These are phyloP conservation scores for Lasiosphaeria miniovina DNA, from an alignment of 495 filamentous ascomycete species.

Conservation along the genomic window DNA sequence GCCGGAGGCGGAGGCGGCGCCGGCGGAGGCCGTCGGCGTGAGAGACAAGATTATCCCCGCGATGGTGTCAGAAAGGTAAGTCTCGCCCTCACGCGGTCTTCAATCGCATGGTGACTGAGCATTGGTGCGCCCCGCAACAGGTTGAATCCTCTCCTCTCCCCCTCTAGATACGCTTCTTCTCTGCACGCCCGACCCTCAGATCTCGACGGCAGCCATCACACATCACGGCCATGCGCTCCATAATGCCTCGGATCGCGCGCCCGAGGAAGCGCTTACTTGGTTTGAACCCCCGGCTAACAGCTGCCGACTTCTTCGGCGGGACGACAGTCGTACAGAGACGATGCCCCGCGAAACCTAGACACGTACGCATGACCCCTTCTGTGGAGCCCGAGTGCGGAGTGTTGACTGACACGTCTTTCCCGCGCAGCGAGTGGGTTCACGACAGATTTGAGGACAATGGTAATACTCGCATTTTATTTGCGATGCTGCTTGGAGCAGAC, in stretches of 20 bases:
- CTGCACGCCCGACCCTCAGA: conserved; percentile 16
- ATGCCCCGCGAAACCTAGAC: conserved; percentile 48
- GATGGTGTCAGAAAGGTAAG: conserved; percentile 81
- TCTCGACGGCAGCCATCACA: conserved; percentile 28
- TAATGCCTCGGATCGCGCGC: conserved; percentile 30
- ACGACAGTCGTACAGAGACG: conserved; percentile 48
- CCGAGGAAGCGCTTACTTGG: conserved; percentile 21
- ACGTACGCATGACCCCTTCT: conserved; percentile 37
- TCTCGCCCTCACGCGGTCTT: not conserved
- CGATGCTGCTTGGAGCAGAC: conserved; percentile 19
- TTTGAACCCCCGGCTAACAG: conserved; percentile 34
- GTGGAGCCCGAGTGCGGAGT: not conserved
- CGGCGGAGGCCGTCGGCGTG: conserved; percentile 53
- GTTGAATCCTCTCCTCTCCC: conserved; percentile 36
- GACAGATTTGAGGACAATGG: conserved; percentile 74
- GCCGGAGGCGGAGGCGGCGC: conserved; percentile 32
- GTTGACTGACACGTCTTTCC: conserved; percentile 15
- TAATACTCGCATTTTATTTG: conserved; percentile 15
- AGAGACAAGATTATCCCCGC: conserved; percentile 60
- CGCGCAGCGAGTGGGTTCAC: conserved; percentile 80
- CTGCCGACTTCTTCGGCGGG: conserved; percentile 25
- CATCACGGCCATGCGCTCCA: conserved; percentile 27
- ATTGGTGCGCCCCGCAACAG: conserved; percentile 15
- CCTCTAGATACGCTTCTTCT: conserved; percentile 17
- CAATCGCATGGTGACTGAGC: not conserved